Evolutionary conservation across 345 rosid genomes (phyloP).

Genomic region (Nephelium lappaceum): DNA sequence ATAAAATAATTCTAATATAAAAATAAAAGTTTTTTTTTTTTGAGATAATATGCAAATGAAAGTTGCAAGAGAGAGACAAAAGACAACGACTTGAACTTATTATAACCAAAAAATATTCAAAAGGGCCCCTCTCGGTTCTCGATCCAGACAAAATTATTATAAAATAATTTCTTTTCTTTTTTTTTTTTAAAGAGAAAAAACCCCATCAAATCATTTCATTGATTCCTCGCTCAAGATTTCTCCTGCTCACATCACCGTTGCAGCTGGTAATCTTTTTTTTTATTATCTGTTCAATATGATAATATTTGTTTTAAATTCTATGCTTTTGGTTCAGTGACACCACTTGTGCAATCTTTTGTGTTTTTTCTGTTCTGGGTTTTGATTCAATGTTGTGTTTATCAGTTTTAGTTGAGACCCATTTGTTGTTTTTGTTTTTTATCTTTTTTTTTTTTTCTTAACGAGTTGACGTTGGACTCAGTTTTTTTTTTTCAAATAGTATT

Average conservation of each 20-base stretch:
- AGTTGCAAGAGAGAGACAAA: conserved; percentile 1
- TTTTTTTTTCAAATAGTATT: not conserved
- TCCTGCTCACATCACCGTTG: not conserved
- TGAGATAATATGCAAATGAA: too few species aligned
- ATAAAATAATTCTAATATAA: too few species aligned
- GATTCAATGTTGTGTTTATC: not conserved
- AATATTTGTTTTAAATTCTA: not conserved
- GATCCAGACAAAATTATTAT: not conserved
- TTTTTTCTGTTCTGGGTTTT: not conserved
- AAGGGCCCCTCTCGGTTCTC: not conserved
- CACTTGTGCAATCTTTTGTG: not conserved
- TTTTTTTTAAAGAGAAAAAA: not conserved
- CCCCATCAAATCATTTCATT: not conserved
- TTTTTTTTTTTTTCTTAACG: not conserved
- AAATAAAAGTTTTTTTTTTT: too few species aligned
- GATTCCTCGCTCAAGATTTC: not conserved
- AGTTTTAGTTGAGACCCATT: not conserved
- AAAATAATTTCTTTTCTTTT: too few species aligned
- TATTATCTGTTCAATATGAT: not conserved
- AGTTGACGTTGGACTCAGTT: not conserved
- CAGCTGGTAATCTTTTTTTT: not conserved
- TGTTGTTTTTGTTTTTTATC: not conserved
- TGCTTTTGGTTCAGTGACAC: not conserved
- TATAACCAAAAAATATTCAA: too few species aligned
- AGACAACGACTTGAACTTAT: not conserved